Base-by-base conservation (phyloP, 1,284 basidiomycete genomes). In the Leccinum glutinopallens region DNA sequence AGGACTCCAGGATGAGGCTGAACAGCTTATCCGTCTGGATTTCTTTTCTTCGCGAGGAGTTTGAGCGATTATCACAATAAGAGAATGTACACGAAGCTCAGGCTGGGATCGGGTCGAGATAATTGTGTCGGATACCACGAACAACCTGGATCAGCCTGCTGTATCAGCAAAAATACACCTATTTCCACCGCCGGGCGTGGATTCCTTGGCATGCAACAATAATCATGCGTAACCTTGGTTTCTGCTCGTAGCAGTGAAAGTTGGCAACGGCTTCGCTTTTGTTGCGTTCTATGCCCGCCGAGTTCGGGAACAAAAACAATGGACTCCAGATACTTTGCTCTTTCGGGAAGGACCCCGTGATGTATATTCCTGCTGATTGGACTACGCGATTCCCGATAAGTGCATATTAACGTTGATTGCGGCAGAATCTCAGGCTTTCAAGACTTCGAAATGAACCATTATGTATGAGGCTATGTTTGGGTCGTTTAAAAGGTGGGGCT, bases 401-500 rank as follows among this genome's bases (percentile, higher is more conserved):
- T 51, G 46, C 46, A 54, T 29, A 54, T 15, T 54, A 25, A 25
- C 7, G 25, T 19, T 29, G n/a, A 33, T 33, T 55, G 17, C 13
- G 22, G 5, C 32, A 22, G 37, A 39, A 5, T 39, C 37, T 7
- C 37, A 39, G 37, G 37, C 33, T 29, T 10, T 25, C 43, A 49
- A 22, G 19, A 22, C 46, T 25, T 51, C 22, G 49, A 51, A 22
- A 51, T 22, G 22, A 49, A 49, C 46, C 19, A 22, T 22, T 13
- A 10, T n/a, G 35, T 32, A 29, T 29, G 5, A 22, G 22, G 22
- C 29, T 29, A 29, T 29, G 29, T 1, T 33, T 6, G 41, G 39
- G 25, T 17, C 10, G 17, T 51, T 62, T 66, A 64, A 66, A 66
- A 66, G 25, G 25, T 29, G 37, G 22, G 4, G 8, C 32, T 5